phyloP scores from a whole-genome alignment of 176 grass and related monocot species.

The Phyllostachys edulis region DNA sequence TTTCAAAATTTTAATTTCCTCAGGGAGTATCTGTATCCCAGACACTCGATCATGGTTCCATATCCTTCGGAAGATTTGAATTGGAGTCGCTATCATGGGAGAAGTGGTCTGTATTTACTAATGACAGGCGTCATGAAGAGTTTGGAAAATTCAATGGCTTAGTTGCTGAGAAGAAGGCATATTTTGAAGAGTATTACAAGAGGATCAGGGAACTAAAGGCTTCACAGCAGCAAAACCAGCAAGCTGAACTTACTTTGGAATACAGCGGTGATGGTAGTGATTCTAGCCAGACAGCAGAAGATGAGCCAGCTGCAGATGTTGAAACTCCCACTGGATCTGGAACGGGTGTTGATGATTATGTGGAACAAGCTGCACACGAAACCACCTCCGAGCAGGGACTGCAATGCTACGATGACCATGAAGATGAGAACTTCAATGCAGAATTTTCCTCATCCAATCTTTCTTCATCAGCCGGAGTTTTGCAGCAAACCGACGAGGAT shows the following conservation, averaged over 20 bases:
- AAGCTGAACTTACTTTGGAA: constrained; percentile 84
- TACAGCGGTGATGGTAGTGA: constrained; percentile 87
- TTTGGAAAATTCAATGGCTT: constrained; percentile 95
- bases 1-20: constrained; percentile 29
- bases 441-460: constrained; percentile 29
- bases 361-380: constrained; percentile 35
- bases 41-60: constrained; percentile 88
- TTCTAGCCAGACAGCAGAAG: constrained; percentile 83
- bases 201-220: constrained; percentile 85
- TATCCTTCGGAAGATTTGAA: constrained; percentile 94
- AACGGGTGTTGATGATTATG: constrained; percentile 37
- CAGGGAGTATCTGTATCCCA: constrained; percentile 77
- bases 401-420: constrained; percentile 29
- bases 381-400: constrained; percentile 33
- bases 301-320: constrained; percentile 35
- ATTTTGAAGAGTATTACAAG: constrained; percentile 97
- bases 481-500: constrained; percentile 37
- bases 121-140: constrained; percentile 89
- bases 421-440: constrained; percentile 18
- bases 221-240: constrained; percentile 73
- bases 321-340: constrained; percentile 50
- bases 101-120: constrained; percentile 91
- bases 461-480: constrained; percentile 31
- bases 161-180: constrained; percentile 96
- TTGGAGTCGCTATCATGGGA: constrained; percentile 92